Conservation (phyloP, 768 basidiomycete species). For the Asterophora parasitica region DNA sequence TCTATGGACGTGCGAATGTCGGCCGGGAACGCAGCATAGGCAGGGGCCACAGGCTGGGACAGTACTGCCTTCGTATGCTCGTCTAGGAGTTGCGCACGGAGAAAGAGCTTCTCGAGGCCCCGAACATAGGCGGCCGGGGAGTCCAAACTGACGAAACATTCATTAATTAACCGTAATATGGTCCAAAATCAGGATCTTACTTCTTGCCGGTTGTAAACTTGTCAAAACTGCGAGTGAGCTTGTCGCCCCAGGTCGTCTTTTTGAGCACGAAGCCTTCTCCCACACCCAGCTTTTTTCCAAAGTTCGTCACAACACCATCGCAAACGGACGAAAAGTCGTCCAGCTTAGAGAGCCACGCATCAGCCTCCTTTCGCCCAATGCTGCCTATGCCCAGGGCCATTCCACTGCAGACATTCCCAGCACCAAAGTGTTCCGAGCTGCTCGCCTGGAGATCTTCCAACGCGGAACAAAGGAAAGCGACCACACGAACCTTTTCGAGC, state of each 20-base stretch:
- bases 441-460: slow-evolving; percentile 72
- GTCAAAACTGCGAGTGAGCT: slow-evolving; percentile 70
- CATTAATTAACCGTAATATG: slow-evolving; percentile 11
- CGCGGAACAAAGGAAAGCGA: slow-evolving; percentile 73
- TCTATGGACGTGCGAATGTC: slow-evolving; percentile 65
- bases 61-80: slow-evolving; percentile 77
- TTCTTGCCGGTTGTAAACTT: slow-evolving; percentile 88
- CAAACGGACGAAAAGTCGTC: slow-evolving; percentile 79
- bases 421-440: slow-evolving; percentile 73
- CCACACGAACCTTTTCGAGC: slow-evolving; percentile 81
- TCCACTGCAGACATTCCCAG: slow-evolving; percentile 73
- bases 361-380: slow-evolving; percentile 72
- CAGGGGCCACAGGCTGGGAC: slow-evolving; percentile 60
- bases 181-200: slow-evolving; percentile 36
- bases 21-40: slow-evolving; percentile 65
- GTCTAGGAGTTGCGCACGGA: slow-evolving; percentile 74
- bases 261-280: slow-evolving; percentile 84
- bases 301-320: slow-evolving; percentile 73
- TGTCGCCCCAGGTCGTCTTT: slow-evolving; percentile 77
- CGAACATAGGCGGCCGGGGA: slow-evolving; percentile 83
- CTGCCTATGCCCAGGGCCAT: slow-evolving; percentile 72
- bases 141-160: slow-evolving; percentile 56
- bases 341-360: slow-evolving; percentile 70
- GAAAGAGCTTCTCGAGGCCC: slow-evolving; percentile 69
- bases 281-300: slow-evolving; percentile 84